A percentile compares a stretch with the other conserved stretches of the same genome.
Conservation (phyloP, 2,329 filamentous ascomycete genomes). For the Alternaria sp. region DNA sequence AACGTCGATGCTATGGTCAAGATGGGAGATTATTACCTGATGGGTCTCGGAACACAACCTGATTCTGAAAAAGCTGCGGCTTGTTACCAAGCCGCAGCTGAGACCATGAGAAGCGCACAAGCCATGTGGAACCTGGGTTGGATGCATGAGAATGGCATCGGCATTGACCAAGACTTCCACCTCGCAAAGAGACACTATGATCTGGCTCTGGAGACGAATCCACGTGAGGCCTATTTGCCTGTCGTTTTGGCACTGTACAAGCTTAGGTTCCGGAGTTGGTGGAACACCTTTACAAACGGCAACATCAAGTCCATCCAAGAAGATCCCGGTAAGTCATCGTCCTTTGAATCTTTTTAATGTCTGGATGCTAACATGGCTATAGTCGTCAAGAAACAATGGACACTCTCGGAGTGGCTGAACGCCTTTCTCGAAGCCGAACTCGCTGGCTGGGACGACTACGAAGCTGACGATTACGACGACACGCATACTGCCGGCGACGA, state of each 20-base stretch:
- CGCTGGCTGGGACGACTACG: constrained; percentile 64
- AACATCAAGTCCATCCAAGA: constrained; percentile 90
- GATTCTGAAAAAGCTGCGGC: constrained; percentile 87
- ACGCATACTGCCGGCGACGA: constrained; percentile 52
- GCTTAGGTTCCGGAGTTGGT: constrained; percentile 82
- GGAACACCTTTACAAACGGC: constrained; percentile 93
- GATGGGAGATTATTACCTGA: constrained; percentile 97
- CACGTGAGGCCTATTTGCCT: constrained; percentile 85
- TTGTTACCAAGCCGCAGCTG: constrained; percentile 91
- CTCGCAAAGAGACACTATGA: constrained; percentile 97
- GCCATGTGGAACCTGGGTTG: constrained; percentile 96
- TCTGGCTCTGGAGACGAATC: constrained; percentile 85
- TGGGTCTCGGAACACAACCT: constrained; percentile 72
- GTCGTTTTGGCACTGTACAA: constrained; percentile 89
- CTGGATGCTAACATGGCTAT: constrained; percentile 4
- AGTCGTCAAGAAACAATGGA: constrained; percentile 76
- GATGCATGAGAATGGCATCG: constrained; percentile 99
- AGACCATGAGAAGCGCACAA: constrained; percentile 90
- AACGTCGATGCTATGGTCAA: constrained; percentile 96
- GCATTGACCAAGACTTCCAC: constrained; percentile 93
- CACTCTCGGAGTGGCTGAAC: constrained; percentile 82
- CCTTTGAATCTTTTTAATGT: not conserved
- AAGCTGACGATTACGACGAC: constrained; percentile 55
- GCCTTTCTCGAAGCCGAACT: constrained; percentile 75
- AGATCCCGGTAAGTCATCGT: constrained; percentile 71